These are phyloP conservation scores for Prosopis cineraria DNA, from an alignment of 306 rosid species.

Conservation along the genomic window DNA sequence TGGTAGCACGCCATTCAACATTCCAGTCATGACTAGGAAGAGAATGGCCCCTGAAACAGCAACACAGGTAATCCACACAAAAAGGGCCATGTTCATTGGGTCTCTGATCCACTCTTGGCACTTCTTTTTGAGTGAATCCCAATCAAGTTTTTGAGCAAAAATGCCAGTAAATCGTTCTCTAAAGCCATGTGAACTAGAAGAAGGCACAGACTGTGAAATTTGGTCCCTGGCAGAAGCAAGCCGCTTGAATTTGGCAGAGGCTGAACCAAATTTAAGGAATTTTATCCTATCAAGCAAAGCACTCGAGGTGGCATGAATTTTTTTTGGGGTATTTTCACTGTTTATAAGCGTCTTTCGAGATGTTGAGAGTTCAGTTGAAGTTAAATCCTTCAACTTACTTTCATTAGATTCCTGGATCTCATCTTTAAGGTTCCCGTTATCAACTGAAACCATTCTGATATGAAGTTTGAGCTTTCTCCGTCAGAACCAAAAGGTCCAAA, in stretches of 20 bases:
- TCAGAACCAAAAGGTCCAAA: constrained; percentile 21
- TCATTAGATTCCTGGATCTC: constrained; percentile 57
- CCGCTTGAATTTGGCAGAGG: constrained; percentile 65
- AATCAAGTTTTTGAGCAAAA: constrained; percentile 61
- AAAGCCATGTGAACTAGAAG: constrained; percentile 50
- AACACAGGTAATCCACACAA: constrained; percentile 69
- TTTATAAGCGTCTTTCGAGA: constrained; percentile 42
- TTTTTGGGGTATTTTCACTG: constrained; percentile 46
- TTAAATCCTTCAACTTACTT: constrained; percentile 42
- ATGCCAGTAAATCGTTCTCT: constrained; percentile 53
- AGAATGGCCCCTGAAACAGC: constrained; percentile 90
- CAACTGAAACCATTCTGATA: constrained; percentile 55
- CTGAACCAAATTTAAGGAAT: constrained; percentile 69
- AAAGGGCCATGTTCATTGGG: constrained; percentile 89
- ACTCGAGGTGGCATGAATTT: constrained; percentile 28
- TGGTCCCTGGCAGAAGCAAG: constrained; percentile 61
- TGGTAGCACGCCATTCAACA: constrained; percentile 66
- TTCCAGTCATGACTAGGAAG: constrained; percentile 94
- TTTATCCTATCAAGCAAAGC: constrained; percentile 38
- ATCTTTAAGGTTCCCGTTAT: constrained; percentile 47
- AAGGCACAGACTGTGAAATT: constrained; percentile 59
- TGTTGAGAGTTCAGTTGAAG: constrained; percentile 44
- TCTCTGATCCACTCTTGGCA: constrained; percentile 68
- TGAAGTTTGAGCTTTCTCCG: constrained; percentile 21
- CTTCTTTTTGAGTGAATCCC: constrained; percentile 62